Base-by-base conservation (phyloP, 2,329 filamentous ascomycete species). In the Calonectria pseudoturangicola region DNA sequence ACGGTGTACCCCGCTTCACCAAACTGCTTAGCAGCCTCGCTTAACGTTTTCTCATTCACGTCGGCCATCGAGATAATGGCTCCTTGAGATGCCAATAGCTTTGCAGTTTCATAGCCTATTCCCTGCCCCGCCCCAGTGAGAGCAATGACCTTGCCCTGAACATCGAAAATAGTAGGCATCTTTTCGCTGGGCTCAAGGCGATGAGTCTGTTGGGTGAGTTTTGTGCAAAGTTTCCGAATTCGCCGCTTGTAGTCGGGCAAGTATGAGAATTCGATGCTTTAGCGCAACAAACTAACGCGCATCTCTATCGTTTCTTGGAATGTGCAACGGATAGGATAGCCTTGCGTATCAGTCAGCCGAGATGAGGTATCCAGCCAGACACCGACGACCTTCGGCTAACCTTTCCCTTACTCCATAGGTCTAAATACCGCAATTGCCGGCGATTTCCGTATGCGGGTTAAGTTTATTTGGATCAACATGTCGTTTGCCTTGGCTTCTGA, bases 31-130 rank as follows among this genome's bases (percentile, higher is more conserved):
- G 39, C 41, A 16, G 56, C 72, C 1, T 28, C 28, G 4, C 69
- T 65, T 0, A 79, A 45, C 0, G 74, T 67, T 30, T 66, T 50
- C 58, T 74, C 66, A n/a, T 79, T 72, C 25, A 76, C 73, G 1
- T 79, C 76, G 2, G 74, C 74, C 0, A 79, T 54, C 0, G 75
- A 79, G 1, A 79, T 21, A n/a, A 48, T n/a, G 16, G 70, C 70
- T 2, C 70, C 70, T 4, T 50, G 30, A 3, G 43, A 36, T 4
- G 65, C 56, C 2, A 68, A 47, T 6, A 72, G 39, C 9, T 65
- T 47, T 3, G 65, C 70, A 5, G 70, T 68, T 6, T 58, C 70
- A 4, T 64, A 66, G 28, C 70, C 70, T 41, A 72, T 71, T 9
- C 69, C 69, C 3, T 27, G 28, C 6, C 63, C 69, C 7, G 54